Percentiles rank a stretch among this genome's conserved stretches.
Conservation (phyloP, 2,329 filamentous ascomycete species). For the Colletotrichum zoysiae region DNA sequence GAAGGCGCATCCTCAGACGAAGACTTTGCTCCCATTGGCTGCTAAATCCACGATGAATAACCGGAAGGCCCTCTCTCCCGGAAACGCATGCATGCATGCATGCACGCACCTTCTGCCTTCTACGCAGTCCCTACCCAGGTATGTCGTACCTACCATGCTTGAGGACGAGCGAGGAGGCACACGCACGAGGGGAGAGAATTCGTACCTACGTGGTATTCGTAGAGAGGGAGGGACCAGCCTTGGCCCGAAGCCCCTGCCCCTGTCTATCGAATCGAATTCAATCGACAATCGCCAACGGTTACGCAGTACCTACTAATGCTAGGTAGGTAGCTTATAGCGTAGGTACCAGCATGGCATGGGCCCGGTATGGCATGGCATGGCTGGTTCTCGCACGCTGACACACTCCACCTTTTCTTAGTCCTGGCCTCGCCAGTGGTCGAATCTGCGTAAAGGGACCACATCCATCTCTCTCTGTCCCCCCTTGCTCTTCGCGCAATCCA, state of each 20-base stretch:
- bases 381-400: slow-evolving; percentile 17
- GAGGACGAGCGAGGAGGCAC: not conserved
- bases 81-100: too few relatives aligned
- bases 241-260: slow-evolving; percentile 7
- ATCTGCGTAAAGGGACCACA: slow-evolving; percentile 19
- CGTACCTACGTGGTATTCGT: too few relatives aligned
- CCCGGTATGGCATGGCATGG: not conserved
- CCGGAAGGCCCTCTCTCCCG: not conserved
- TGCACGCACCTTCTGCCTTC: too few relatives aligned
- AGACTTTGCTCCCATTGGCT: not conserved
- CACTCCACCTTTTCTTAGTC: not conserved
- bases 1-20: slow-evolving; percentile 12
- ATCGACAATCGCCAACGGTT: slow-evolving; percentile 10
- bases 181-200: too few relatives aligned
- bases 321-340: too few relatives aligned
- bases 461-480: not conserved
- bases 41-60: not conserved
- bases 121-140: not conserved
- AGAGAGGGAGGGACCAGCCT: not conserved
- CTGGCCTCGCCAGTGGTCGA: slow-evolving; percentile 22
- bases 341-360: not conserved
- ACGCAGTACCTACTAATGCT: too few relatives aligned
- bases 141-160: too few relatives aligned
- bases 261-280: slow-evolving; percentile 11
- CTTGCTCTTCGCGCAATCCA: slow-evolving; percentile 8